Evolutionary conservation across 2,329 filamentous ascomycete genomes (phyloP), one percentile per base, ranked within the genome.

Genomic region (Penicillium sp.): DNA sequence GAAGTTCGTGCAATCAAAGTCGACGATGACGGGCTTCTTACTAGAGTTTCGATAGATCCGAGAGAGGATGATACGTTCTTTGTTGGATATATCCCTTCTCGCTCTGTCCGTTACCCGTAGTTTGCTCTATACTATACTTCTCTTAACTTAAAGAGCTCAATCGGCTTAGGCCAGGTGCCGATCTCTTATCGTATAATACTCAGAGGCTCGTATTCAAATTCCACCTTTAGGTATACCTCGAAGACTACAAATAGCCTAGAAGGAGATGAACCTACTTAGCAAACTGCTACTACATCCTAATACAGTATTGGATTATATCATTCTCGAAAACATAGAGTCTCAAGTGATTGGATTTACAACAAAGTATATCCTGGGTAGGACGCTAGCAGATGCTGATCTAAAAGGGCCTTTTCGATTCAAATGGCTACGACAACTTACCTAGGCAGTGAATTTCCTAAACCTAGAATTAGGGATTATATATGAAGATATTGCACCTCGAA

Each of bases 401-500:
- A 61, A 62, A 10, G 30, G 41, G 12, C 59, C 55, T 46, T 61
- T 66, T 26, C 59, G 45, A 55, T 67, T 67, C 53, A 55, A 68
- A 43, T 68, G 59, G 65, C 17, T 67, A n/a, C 35, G 62, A 38
- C 62, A 67, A 41, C 65, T 67, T 45, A 65, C 54, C 19, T 26
- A 61, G 49, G 16, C 64, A 5, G 60, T 69, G 28, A 63, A 68
- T 59, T 69, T 64, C 16, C 35, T 64, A 0, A 64, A 63, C 26
- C 43, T 61, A 28, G 60, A 59, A 51, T 38, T 71, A n/a, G 67
- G 67, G 11, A 66, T 72, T 41, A 69, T 67, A 48, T 61, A 73
- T 62, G 65, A 72, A 61, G 66, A 72, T 41, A 66, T 72, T 56
- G 61, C 63, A 47, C 67, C 66, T 5, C 62, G 62, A 19, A 72